Evolutionary conservation across 192 early-diverging fungal species (phyloP).

Genomic region (Coemansia sp.): DNA sequence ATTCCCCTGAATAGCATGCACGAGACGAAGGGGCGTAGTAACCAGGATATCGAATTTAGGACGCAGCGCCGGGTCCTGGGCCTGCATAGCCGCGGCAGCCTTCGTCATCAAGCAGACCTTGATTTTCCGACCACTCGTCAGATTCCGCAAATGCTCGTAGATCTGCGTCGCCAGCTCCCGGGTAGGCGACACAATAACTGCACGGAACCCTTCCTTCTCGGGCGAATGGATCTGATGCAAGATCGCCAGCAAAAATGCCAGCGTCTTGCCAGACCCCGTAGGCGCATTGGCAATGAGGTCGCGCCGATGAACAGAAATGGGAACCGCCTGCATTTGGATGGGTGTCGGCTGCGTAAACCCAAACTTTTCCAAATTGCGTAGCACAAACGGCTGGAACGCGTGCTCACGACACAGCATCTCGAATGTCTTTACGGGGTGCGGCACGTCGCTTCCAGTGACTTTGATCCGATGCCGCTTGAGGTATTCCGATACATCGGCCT

Average conservation of each 20-base stretch:
- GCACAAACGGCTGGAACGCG: slow-evolving; percentile 70
- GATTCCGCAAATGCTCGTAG: slow-evolving; percentile 75
- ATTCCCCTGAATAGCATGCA: slow-evolving; percentile 81
- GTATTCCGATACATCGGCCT: slow-evolving; percentile 60
- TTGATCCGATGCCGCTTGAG: slow-evolving; percentile 81
- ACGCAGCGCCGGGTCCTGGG: slow-evolving; percentile 64
- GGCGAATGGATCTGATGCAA: slow-evolving; percentile 82
- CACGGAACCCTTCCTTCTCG: slow-evolving; percentile 83
- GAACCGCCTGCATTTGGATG: slow-evolving; percentile 94
- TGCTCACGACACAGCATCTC: slow-evolving; percentile 75
- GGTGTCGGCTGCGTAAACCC: slow-evolving; percentile 83
- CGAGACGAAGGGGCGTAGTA: slow-evolving; percentile 90
- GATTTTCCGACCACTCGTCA: slow-evolving; percentile 78
- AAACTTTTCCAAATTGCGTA: slow-evolving; percentile 68
- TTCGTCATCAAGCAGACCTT: slow-evolving; percentile 86
- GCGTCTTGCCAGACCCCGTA: slow-evolving; percentile 98
- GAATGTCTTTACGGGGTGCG: slow-evolving; percentile 83
- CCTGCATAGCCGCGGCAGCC: slow-evolving; percentile 65
- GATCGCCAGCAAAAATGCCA: slow-evolving; percentile 93
- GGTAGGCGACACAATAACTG: slow-evolving; percentile 92
- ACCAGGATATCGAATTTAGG: slow-evolving; percentile 92
- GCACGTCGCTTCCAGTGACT: slow-evolving; percentile 85
- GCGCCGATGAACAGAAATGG: slow-evolving; percentile 85
- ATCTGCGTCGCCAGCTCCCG: slow-evolving; percentile 92
- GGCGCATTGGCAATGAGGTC: slow-evolving; percentile 97